Conservation (phyloP, 2,329 filamentous ascomycete species). For the Xylariomycetidae sp. region DNA sequence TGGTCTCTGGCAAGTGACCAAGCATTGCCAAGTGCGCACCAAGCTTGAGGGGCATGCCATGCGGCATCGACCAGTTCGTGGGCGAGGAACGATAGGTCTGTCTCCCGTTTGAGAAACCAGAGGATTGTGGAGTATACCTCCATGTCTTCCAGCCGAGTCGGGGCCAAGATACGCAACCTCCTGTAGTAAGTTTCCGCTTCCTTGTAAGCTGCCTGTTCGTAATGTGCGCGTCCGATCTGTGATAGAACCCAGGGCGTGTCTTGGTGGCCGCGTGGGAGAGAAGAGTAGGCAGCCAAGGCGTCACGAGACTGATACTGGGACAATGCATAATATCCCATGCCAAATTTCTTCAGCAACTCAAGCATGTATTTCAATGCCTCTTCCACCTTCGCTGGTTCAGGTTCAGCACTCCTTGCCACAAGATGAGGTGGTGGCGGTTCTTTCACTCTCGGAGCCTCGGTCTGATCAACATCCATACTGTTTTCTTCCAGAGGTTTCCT, state of each 20-base stretch:
- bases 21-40: slow-evolving; percentile 92
- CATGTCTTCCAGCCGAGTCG: slow-evolving; percentile 86
- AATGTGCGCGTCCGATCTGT: slow-evolving; percentile 84
- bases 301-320: slow-evolving; percentile 74
- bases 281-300: slow-evolving; percentile 66
- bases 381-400: slow-evolving; percentile 59
- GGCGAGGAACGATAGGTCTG: slow-evolving; percentile 84
- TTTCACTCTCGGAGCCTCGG: slow-evolving; percentile 47
- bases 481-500: slow-evolving; percentile 67
- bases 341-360: slow-evolving; percentile 76
- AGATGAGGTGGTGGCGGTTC: slow-evolving; percentile 35
- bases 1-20: slow-evolving; percentile 90
- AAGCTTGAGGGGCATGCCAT: slow-evolving; percentile 87
- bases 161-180: slow-evolving; percentile 70
- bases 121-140: slow-evolving; percentile 97
- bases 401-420: slow-evolving; percentile 35
- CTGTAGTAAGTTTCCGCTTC: slow-evolving; percentile 85
- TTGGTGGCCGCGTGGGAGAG: slow-evolving; percentile 66
- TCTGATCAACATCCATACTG: slow-evolving; percentile 62
- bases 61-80: slow-evolving; percentile 84
- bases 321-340: slow-evolving; percentile 70
- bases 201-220: slow-evolving; percentile 79
- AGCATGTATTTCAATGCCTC: slow-evolving; percentile 73
- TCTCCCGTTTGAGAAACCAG: slow-evolving; percentile 94
- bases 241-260: slow-evolving; percentile 92